phyloP scores from a whole-genome alignment of 2,329 filamentous ascomycete species.

The Epichloe uncinata region DNA sequence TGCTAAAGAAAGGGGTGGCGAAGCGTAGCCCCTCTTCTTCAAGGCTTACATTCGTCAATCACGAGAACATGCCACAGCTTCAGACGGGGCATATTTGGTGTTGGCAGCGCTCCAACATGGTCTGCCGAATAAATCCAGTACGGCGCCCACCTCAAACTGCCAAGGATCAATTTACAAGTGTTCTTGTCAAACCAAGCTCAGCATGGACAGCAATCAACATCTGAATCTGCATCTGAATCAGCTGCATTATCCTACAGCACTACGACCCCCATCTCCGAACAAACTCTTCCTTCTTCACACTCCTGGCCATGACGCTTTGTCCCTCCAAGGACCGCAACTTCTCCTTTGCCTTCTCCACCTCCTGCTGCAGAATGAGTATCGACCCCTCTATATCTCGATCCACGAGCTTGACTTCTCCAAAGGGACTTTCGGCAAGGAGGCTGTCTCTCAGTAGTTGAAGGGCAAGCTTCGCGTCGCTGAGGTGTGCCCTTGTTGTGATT shows the following conservation, averaged over 20 bases:
- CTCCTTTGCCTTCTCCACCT: constrained; percentile 27
- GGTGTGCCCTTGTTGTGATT: constrained; percentile 22
- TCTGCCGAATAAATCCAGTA: no score
- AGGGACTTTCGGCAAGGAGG: constrained; percentile 38
- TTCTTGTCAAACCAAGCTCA: no score
- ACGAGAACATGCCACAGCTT: no score
- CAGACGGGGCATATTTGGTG: no score
- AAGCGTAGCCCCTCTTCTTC: no score
- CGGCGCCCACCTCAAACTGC: no score
- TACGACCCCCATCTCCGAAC: constrained; percentile 19
- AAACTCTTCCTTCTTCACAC: constrained; percentile 36
- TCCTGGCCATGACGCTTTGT: constrained; percentile 24
- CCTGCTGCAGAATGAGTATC: constrained; percentile 32
- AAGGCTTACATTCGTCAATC: no score
- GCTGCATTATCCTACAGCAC: background rate
- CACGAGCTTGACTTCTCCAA: constrained; percentile 31
- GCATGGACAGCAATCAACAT: no score
- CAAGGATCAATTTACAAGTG: no score
- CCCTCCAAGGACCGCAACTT: constrained; percentile 26
- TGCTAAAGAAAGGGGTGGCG: no score
- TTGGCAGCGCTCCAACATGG: no score
- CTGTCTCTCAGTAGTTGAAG: constrained; percentile 37
- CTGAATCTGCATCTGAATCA: no score
- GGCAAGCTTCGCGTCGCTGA: constrained; percentile 34
- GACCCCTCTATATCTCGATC: constrained; percentile 39